Evolutionary conservation across 1,284 basidiomycete genomes (phyloP).

Genomic region (Golubevia pallescens): DNA sequence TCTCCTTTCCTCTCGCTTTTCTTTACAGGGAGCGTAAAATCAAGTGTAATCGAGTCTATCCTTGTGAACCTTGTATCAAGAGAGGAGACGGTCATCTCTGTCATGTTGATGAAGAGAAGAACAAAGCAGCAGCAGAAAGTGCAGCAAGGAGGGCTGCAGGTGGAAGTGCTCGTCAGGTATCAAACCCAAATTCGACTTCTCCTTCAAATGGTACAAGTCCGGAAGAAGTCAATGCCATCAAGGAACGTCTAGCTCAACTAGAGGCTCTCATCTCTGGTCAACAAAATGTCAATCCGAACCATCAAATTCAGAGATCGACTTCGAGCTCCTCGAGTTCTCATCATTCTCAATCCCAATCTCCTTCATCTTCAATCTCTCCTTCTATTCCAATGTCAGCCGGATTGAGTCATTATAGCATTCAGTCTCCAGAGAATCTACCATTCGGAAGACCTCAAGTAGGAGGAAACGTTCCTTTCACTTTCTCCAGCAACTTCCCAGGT

Average conservation of each 20-base stretch:
- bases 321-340: constrained; percentile 14
- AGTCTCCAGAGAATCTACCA: neutral
- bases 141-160: constrained; percentile 1
- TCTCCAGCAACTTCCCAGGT: neutral
- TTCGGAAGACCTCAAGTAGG: neutral
- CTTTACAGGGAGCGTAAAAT: constrained; percentile 48
- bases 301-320: constrained; percentile 19
- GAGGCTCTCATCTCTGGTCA: constrained; percentile 22
- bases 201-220: constrained; percentile 14
- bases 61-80: constrained; percentile 59
- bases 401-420: constrained; percentile 5
- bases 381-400: neutral
- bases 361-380: neutral
- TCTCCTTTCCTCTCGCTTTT: neutral
- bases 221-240: constrained; percentile 54
- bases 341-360: neutral
- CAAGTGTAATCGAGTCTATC: constrained; percentile 52
- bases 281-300: constrained; percentile 12
- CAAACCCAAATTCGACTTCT: constrained; percentile 27
- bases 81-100: constrained; percentile 47
- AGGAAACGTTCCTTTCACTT: no score
- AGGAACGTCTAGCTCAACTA: constrained; percentile 49
- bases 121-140: constrained; percentile 11
- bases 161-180: constrained; percentile 13
- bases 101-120: constrained; percentile 38